Evolutionary conservation across 441 rosid species (phyloP), one percentile per base, ranked within the genome.

Genomic region (Eutrema salsugineum): DNA sequence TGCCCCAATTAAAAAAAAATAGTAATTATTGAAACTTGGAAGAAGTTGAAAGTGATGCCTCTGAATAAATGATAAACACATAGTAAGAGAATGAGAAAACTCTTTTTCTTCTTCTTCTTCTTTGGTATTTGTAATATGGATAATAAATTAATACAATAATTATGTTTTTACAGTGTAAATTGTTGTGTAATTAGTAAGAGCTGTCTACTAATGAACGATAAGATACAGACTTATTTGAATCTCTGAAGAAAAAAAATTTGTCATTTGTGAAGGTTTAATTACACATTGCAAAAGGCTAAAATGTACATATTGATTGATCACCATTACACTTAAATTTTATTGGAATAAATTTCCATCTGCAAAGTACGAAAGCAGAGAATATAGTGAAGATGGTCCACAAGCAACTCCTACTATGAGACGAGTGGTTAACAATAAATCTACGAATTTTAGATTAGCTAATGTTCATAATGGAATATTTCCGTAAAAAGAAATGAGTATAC

Each of bases 341-440:
- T 24, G 27, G 4, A 3, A 24, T 24, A 24, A 24, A 4, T 38
- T 24, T 38, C 56, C 14, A 35, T 19, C 11, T 64, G 22, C 16
- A 5, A 65, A 38, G 70, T 22, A 24, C 12, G 32, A 28, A n/a
- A 44, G 35, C 5, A 57, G 24, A 35, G 36, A 32, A 20, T 30
- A 30, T 11, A 39, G 5, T 12, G 42, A 43, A 19, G 27, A 68
- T 68, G 65, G 47, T 56, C 56, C 72, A 68, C 56, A 44, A 33
- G 64, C 72, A 68, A 43, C 47, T 44, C 72, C 42, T 17, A 55
- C 46, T 17, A 68, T 40, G 33, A 30, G 33, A 30, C 2, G 63
- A 67, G 72, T 55, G 63, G 72, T 67, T 38, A 66, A 11, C 16
- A 12, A 24, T 40, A 40, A 51, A 65, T 65, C 38, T 24, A 38